Evolutionary conservation across 1,284 basidiomycete species (phyloP).

Genomic region (Phylloboletellus chloephorus): DNA sequence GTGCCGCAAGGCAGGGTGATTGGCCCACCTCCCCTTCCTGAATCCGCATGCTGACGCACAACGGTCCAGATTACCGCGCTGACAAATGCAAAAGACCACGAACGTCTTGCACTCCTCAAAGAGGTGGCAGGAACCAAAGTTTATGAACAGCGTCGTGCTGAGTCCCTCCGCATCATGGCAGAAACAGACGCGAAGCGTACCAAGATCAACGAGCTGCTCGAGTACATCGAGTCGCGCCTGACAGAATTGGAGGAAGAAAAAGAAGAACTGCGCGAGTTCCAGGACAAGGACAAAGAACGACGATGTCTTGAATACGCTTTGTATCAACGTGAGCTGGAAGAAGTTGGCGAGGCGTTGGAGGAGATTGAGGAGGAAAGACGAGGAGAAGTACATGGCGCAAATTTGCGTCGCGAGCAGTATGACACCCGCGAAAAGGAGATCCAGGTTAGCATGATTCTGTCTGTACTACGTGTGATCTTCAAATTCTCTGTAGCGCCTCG

Average conservation of each 20-base stretch:
- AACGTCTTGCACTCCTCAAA: conserved; percentile 89
- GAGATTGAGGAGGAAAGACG: conserved; percentile 79
- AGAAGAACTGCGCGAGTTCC: conserved; percentile 94
- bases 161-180: conserved; percentile 93
- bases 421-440: conserved; percentile 80
- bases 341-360: conserved; percentile 80
- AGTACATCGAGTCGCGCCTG: conserved; percentile 88
- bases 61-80: conserved; percentile 80
- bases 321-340: conserved; percentile 86
- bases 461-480: conserved; percentile 2
- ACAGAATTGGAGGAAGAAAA: conserved; percentile 95
- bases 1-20: conserved; percentile 93
- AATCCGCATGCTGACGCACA: conserved; percentile 7
- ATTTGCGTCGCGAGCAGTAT: conserved; percentile 75
- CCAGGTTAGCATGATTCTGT: conserved; percentile 46
- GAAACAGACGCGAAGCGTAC: conserved; percentile 90
- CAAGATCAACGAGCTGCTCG: conserved; percentile 88
- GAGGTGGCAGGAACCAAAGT: conserved; percentile 99
- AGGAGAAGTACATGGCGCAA: conserved; percentile 79
- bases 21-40: conserved; percentile 12
- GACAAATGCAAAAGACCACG: conserved; percentile 96
- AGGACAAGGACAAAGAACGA: conserved; percentile 91
- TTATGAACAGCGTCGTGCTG: conserved; percentile 90
- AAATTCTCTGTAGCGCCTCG: conserved; percentile 50
- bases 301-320: conserved; percentile 94